Conservation (phyloP, 163 green algal genomes). For the Chlamydomonas reinhardtii region DNA sequence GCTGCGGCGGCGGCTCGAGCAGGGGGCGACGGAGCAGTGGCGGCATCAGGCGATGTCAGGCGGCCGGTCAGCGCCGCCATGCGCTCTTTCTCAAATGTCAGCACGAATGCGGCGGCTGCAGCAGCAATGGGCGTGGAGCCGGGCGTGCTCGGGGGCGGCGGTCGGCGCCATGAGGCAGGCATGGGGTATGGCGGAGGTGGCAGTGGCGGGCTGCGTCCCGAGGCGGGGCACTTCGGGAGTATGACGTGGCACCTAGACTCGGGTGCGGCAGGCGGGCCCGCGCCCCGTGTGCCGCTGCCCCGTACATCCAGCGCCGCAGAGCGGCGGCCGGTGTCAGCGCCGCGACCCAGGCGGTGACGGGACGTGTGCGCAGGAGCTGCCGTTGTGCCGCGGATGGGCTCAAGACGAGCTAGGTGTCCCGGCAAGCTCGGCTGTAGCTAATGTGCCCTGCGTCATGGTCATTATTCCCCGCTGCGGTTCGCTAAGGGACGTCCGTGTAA, state of each 20-base stretch:
- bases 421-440: too few relatives aligned
- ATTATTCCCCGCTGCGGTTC: too few relatives aligned
- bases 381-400: too few relatives aligned
- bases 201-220: not conserved
- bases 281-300: not conserved
- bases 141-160: too few relatives aligned
- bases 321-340: constrained; percentile 5
- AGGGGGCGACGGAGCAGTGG: not conserved
- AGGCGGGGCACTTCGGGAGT: too few relatives aligned
- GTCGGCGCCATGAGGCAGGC: not conserved
- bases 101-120: too few relatives aligned
- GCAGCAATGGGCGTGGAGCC: too few relatives aligned
- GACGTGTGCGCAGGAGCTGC: not conserved
- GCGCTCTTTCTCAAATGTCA: not conserved
- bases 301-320: not conserved
- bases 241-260: not conserved
- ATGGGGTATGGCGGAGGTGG: not conserved
- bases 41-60: not conserved
- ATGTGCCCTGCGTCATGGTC: too few relatives aligned
- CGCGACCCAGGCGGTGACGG: not conserved
- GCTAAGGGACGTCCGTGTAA: too few relatives aligned
- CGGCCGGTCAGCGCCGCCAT: too few relatives aligned
- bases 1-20: too few relatives aligned
- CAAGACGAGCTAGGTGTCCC: too few relatives aligned
- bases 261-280: not conserved